Conservation (phyloP, 306 rosid species). For the Malus sylvestris region DNA sequence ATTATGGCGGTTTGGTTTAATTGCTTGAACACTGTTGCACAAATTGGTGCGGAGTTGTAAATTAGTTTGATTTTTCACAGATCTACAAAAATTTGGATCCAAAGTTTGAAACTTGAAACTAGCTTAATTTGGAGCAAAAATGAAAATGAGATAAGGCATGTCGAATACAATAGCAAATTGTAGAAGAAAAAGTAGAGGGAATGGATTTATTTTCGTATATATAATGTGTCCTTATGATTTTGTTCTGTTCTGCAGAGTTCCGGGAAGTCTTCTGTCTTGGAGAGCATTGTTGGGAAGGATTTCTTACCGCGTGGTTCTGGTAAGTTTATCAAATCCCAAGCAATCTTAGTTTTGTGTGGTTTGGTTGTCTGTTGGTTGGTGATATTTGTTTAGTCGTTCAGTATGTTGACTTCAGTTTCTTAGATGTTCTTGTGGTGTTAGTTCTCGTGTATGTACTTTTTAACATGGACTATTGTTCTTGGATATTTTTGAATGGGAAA, state of each 20-base stretch:
- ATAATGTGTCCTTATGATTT: neutral
- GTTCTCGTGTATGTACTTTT: neutral
- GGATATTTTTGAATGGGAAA: slow-evolving; percentile 1
- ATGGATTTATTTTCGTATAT: neutral
- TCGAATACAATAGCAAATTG: neutral
- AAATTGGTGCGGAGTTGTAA: neutral
- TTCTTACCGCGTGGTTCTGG: slow-evolving; percentile 98
- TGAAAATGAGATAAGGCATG: neutral
- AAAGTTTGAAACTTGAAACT: neutral
- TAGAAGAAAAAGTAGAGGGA: neutral
- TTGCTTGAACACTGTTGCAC: neutral
- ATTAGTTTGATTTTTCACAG: neutral
- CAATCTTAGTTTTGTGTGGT: neutral
- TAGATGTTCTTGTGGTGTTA: neutral
- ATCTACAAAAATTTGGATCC: neutral
- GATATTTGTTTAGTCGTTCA: neutral
- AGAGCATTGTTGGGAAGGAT: slow-evolving; percentile 92
- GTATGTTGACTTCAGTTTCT: neutral
- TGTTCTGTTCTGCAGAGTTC: slow-evolving; percentile 57
- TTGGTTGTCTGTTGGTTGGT: neutral
- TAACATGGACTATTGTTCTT: neutral
- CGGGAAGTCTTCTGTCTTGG: slow-evolving; percentile 87
- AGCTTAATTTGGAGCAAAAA: neutral
- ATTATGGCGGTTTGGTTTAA: neutral
- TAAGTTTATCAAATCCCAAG: slow-evolving; percentile 15